These are phyloP conservation scores for Tolypocladium capitatum DNA, from an alignment of 2,329 filamentous ascomycete genomes.

Conservation along the genomic window DNA sequence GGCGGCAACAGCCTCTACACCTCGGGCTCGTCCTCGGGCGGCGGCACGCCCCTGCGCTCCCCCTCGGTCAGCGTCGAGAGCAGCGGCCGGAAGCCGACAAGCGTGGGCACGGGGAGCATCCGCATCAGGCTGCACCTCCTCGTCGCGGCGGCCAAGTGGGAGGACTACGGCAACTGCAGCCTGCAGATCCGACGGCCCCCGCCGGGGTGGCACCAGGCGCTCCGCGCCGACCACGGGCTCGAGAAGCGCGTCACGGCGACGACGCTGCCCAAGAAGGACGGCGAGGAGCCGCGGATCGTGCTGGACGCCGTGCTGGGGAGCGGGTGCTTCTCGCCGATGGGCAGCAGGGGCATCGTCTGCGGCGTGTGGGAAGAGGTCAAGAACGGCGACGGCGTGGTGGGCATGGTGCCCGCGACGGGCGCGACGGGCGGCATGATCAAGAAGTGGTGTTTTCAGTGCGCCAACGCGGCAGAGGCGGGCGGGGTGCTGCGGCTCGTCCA, in stretches of 20 bases:
- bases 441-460: conserved; percentile 52
- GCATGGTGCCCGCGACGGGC: conserved; percentile 36
- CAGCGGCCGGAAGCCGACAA: conserved; percentile 40
- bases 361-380: conserved; percentile 74
- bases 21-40: conserved; percentile 39
- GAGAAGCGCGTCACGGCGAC: conserved; percentile 79
- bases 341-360: conserved; percentile 74
- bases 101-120: conserved; percentile 54
- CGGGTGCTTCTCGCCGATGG: conserved; percentile 72
- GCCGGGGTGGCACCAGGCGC: conserved; percentile 43
- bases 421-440: conserved; percentile 40
- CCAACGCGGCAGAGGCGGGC: conserved; percentile 35
- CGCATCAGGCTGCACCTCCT: conserved; percentile 79
- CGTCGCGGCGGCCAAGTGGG: conserved; percentile 68
- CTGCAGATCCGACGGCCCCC: conserved; percentile 72
- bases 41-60: conserved; percentile 37
- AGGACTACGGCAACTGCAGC: conserved; percentile 74
- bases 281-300: conserved; percentile 45
- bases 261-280: conserved; percentile 51
- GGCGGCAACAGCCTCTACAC: conserved; percentile 49
- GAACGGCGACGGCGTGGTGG: conserved; percentile 44
- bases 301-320: conserved; percentile 78
- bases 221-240: conserved; percentile 48
- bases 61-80: conserved; percentile 43
- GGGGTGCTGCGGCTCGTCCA: conserved; percentile 45